Evolutionary conservation across 495 filamentous ascomycete species (phyloP).

Genomic region (Penicillium samsonianum): DNA sequence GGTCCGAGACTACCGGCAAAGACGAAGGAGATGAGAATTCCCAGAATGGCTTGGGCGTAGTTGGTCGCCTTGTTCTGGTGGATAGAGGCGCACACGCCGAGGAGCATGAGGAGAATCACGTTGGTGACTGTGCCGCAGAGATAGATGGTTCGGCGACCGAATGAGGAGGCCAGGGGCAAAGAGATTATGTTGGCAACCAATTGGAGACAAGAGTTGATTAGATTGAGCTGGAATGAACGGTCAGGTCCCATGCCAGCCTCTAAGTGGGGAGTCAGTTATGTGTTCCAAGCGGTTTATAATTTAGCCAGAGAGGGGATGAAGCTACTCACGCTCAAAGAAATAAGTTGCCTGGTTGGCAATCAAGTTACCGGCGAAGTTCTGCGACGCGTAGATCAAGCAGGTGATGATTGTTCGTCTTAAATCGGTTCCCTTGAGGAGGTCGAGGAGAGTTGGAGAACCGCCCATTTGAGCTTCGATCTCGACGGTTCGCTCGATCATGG

Average conservation of each 20-base stretch:
- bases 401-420: slow-evolving; percentile 66
- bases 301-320: not conserved
- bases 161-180: slow-evolving; percentile 31
- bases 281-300: not conserved
- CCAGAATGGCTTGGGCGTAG: slow-evolving; percentile 52
- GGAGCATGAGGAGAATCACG: slow-evolving; percentile 31
- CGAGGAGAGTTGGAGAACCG: slow-evolving; percentile 56
- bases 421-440: slow-evolving; percentile 69
- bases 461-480: slow-evolving; percentile 64
- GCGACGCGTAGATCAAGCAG: slow-evolving; percentile 54
- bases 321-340: slow-evolving; percentile 31
- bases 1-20: slow-evolving; percentile 45
- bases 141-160: slow-evolving; percentile 52
- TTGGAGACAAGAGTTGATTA: slow-evolving; percentile 43
- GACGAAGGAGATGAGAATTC: slow-evolving; percentile 54
- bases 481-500: slow-evolving; percentile 74
- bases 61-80: slow-evolving; percentile 30
- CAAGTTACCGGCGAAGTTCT: slow-evolving; percentile 39
- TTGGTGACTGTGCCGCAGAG: slow-evolving; percentile 44
- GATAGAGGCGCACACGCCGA: slow-evolving; percentile 51
- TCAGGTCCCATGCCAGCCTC: slow-evolving; percentile 30
- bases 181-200: slow-evolving; percentile 35
- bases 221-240: slow-evolving; percentile 36
- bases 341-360: slow-evolving; percentile 32
- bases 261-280: slow-evolving; percentile 17